Base-by-base conservation (phyloP, 129 eudicot genomes). In the Tanacetum coccineum region DNA sequence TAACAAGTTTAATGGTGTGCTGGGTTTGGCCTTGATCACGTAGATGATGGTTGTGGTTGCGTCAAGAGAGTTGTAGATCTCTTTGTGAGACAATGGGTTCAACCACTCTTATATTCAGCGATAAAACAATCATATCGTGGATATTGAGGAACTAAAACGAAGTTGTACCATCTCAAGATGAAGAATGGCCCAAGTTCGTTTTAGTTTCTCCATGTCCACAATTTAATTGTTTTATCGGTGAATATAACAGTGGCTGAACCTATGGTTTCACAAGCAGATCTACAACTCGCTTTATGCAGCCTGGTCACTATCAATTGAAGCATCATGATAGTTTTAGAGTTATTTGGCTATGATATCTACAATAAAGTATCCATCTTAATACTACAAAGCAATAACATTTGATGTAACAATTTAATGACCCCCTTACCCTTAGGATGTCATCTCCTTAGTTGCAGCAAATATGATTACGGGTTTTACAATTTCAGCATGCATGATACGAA, bases 21-120 rank as follows among this genome's bases (percentile, higher is more conserved):
- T 66, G 36, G 75, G 83, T 54, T 48, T 87, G 21, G 74, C 70
- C 1, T 63, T 63, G 53, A 63, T 68, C 47, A 87, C 81, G 4
- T 79, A 15, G 39, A 82, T 32, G 59, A 70, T 87, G 89, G 79
- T 45, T 17, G 81, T 78, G 22, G 26, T 19, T 21, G 72, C 80
- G 84, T 81, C 74, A 59, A 83, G 84, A 66, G 80, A 87, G 63
- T 81, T 79, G 44, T 83, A 48, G 56, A 76, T 54, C 88, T 53
- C 88, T 80, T 20, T 77, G 92, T 72, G 95, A 80, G 50, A 91
- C 97, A 25, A 87, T 91, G 82, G 96, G 90, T 50, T 85, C 87
- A 12, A 74, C 90, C 64, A 76, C 77, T 10, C 79, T 81, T 66
- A 85, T 91, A 59, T 91, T 82, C 80, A 85, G 82, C 0, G 87